phyloP scores from a whole-genome alignment of 2,329 filamentous ascomycete genomes.

The Talaromyces sp. region DNA sequence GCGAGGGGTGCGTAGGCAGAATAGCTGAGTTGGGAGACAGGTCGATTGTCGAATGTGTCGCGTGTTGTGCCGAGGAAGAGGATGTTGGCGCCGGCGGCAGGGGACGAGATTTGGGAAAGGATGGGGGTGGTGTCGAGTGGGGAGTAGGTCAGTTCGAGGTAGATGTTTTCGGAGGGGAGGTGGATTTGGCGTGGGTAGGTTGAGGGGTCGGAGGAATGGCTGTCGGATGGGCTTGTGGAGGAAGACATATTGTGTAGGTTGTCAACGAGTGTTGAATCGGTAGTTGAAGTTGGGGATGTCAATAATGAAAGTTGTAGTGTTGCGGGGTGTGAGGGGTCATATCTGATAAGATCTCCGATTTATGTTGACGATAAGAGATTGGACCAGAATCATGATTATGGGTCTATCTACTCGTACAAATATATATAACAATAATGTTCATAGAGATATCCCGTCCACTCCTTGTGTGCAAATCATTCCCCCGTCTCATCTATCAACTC shows the following conservation, averaged over 20 bases:
- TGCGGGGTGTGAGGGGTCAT: constrained; percentile 12
- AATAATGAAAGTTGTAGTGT: background rate
- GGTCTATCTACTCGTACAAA: background rate
- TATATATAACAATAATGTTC: background rate
- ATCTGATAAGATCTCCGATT: constrained; percentile 5
- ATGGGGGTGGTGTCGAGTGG: constrained; percentile 35
- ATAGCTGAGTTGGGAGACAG: constrained; percentile 45
- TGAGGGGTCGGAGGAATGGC: constrained; percentile 32
- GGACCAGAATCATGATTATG: background rate
- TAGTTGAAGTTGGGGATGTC: background rate
- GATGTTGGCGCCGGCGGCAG: constrained; percentile 44
- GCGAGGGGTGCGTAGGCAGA: constrained; percentile 42
- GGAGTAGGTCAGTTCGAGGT: constrained; percentile 42
- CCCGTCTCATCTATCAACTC: background rate
- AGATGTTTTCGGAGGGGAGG: constrained; percentile 34
- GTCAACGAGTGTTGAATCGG: background rate
- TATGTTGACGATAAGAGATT: background rate
- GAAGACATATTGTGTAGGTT: background rate
- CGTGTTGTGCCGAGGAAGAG: constrained; percentile 48
- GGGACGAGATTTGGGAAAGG: constrained; percentile 38
- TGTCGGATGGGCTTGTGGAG: constrained; percentile 14
- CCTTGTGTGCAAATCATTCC: background rate
- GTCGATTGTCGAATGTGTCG: constrained; percentile 39
- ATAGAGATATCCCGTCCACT: background rate
- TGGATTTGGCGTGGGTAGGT: constrained; percentile 40